These are phyloP conservation scores for Marsdenia floribunda DNA, from an alignment of 257 asterid species.

Conservation along the genomic window DNA sequence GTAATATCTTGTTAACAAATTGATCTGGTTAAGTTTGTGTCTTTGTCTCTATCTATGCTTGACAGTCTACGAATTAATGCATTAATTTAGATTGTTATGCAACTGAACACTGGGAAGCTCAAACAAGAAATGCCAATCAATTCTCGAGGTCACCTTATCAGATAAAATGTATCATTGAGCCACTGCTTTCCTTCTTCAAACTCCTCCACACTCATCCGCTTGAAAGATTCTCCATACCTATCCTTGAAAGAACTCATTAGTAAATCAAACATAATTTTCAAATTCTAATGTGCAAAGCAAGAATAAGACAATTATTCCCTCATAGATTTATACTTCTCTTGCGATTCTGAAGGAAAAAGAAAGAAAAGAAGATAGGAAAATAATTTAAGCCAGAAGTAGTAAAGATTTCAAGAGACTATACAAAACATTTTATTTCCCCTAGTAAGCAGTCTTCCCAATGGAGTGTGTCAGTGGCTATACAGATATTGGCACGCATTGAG, in stretches of 20 bases:
- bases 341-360: neutral
- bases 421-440: too few relatives aligned
- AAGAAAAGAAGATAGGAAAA: too few relatives aligned
- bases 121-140: neutral
- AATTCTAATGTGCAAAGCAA: neutral
- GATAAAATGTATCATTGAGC: conserved; percentile 77
- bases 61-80: neutral
- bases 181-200: conserved; percentile 85
- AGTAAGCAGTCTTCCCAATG: too few relatives aligned
- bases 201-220: conserved; percentile 72
- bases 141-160: conserved; percentile 53
- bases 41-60: neutral
- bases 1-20: neutral
- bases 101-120: neutral
- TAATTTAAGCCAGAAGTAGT: too few relatives aligned
- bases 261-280: neutral
- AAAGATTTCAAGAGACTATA: too few relatives aligned
- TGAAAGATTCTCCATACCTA: conserved; percentile 65
- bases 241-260: conserved; percentile 7
- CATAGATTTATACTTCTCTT: neutral
- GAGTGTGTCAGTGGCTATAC: too few relatives aligned
- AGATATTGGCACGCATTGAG: too few relatives aligned
- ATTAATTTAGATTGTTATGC: neutral
- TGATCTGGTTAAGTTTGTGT: neutral
- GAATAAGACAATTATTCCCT: neutral